phyloP scores from a whole-genome alignment of 2,329 filamentous ascomycete species.

The Dryadomyces quercus-mongolicae region DNA sequence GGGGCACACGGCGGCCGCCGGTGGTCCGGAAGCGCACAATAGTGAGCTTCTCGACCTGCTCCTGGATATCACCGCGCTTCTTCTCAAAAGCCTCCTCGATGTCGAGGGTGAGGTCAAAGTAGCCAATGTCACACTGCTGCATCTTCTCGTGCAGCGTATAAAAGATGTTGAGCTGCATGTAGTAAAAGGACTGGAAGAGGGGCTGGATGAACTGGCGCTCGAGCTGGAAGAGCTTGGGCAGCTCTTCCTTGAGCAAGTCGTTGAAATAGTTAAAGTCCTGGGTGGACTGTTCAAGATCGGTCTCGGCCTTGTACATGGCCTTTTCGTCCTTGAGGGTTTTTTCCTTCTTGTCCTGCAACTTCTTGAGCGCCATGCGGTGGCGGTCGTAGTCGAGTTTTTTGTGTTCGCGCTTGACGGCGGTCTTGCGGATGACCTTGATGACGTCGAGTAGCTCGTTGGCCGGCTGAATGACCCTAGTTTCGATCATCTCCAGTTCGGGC shows the following conservation, averaged over 20 bases:
- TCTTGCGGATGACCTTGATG: slow-evolving; percentile 90
- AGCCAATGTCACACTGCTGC: slow-evolving; percentile 94
- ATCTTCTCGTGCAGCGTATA: slow-evolving; percentile 97
- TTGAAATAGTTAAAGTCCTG: slow-evolving; percentile 98
- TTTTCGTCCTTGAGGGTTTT: slow-evolving; percentile 95
- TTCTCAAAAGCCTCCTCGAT: slow-evolving; percentile 83
- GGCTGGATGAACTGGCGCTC: slow-evolving; percentile 94
- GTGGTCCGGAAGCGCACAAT: slow-evolving; percentile 91
- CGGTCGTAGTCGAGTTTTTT: slow-evolving; percentile 96
- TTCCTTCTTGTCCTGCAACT: slow-evolving; percentile 95
- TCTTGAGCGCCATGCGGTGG: slow-evolving; percentile 72
- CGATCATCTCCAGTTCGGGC: slow-evolving; percentile 96
- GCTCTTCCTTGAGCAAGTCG: slow-evolving; percentile 87
- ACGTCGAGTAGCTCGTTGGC: slow-evolving; percentile 89
- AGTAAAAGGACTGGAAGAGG: slow-evolving; percentile 98
- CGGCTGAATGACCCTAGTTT: slow-evolving; percentile 77
- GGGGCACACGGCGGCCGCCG: slow-evolving; percentile 46
- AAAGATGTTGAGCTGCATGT: slow-evolving; percentile 99
- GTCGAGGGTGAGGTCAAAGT: slow-evolving; percentile 85
- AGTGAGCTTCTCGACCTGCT: slow-evolving; percentile 67
- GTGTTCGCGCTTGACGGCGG: slow-evolving; percentile 80
- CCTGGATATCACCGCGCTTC: slow-evolving; percentile 81
- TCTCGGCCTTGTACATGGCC: slow-evolving; percentile 89
- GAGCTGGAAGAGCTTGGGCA: slow-evolving; percentile 80
- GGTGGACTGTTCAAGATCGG: slow-evolving; percentile 78